Percentiles rank a stretch among this genome's conserved stretches.
Conservation (phyloP, 2,329 filamentous ascomycete species). For the Reticulascus tulasneorum region DNA sequence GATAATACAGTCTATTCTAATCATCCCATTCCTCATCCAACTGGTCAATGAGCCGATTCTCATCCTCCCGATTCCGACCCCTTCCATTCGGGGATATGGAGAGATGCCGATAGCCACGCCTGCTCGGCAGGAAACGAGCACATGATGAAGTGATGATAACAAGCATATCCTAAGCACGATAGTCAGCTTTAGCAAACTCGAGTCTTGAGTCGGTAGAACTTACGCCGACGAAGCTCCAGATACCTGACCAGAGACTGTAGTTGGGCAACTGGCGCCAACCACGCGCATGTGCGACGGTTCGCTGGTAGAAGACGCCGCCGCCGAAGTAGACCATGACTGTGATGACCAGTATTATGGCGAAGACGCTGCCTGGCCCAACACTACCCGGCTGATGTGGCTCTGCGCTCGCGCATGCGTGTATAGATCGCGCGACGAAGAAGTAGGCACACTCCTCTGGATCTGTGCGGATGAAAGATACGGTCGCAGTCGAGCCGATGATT, state of each 20-base stretch:
- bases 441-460: constrained; percentile 91
- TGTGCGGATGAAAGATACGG: constrained; percentile 75
- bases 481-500: constrained; percentile 61
- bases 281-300: constrained; percentile 87
- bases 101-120: constrained; percentile 65
- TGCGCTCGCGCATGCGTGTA: constrained; percentile 69
- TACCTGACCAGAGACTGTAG: constrained; percentile 86
- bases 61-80: constrained; percentile 63
- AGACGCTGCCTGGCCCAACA: constrained; percentile 70
- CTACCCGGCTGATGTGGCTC: constrained; percentile 70
- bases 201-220: not conserved
- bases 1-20: constrained; percentile 23
- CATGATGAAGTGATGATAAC: constrained; percentile 68
- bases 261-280: constrained; percentile 96
- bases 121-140: constrained; percentile 58
- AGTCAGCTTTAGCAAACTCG: constrained; percentile 5
- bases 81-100: constrained; percentile 49
- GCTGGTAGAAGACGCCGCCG: constrained; percentile 92
- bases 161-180: constrained; percentile 53
- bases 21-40: constrained; percentile 98
- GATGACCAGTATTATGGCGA: constrained; percentile 76
- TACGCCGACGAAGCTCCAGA: constrained; percentile 81
- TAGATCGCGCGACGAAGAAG: constrained; percentile 88
- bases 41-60: constrained; percentile 92
- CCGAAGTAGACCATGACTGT: constrained; percentile 85